Evolutionary conservation across 2,329 filamentous ascomycete species (phyloP).

Genomic region (Bipolaris oryzae): DNA sequence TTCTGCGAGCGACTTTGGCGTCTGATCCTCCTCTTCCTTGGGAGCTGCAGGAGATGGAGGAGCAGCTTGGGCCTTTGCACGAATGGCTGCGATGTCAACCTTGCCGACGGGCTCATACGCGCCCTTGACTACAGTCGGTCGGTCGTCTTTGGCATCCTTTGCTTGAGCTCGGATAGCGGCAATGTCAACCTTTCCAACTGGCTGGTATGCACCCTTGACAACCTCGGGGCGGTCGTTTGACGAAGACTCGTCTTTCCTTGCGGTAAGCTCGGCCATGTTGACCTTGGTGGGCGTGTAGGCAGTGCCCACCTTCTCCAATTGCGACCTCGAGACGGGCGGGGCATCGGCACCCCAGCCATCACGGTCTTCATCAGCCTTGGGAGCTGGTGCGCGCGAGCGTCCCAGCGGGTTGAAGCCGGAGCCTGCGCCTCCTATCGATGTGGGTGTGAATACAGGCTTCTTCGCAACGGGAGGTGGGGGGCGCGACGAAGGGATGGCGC

Average conservation of each 20-base stretch:
- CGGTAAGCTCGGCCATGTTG: conserved; percentile 84
- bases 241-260: conserved; percentile 71
- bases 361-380: conserved; percentile 68
- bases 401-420: conserved; percentile 71
- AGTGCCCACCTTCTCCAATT: conserved; percentile 88
- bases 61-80: conserved; percentile 72
- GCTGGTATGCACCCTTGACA: conserved; percentile 86
- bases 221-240: conserved; percentile 63
- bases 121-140: conserved; percentile 85
- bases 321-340: conserved; percentile 82
- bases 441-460: conserved; percentile 92
- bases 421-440: conserved; percentile 62
- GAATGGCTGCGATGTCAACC: conserved; percentile 94
- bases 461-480: conserved; percentile 73
- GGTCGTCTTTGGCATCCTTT: conserved; percentile 70
- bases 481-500: conserved; percentile 60
- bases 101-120: conserved; percentile 95
- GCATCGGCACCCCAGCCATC: conserved; percentile 97
- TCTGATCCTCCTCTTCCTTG: conserved; percentile 53
- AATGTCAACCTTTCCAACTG: conserved; percentile 97
- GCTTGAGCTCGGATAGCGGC: conserved; percentile 81
- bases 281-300: conserved; percentile 97
- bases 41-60: conserved; percentile 49
- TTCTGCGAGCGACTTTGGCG: conserved; percentile 71
- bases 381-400: conserved; percentile 62